These are phyloP conservation scores for Vachellia pachyceras DNA, from an alignment of 306 rosid species.

Conservation along the genomic window DNA sequence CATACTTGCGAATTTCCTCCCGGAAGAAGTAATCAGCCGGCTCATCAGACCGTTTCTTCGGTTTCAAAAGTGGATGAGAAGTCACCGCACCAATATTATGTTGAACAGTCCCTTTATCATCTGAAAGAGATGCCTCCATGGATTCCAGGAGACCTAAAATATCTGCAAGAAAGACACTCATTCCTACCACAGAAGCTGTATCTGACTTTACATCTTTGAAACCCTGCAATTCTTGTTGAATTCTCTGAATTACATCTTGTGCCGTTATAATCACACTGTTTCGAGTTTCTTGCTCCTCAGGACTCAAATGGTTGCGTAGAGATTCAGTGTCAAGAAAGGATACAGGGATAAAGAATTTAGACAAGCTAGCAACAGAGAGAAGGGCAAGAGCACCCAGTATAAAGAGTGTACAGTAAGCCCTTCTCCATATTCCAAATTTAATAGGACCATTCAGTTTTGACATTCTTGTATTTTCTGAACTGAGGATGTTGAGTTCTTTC, in stretches of 20 bases:
- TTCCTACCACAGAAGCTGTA: conserved; percentile 27
- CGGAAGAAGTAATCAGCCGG: conserved; percentile 64
- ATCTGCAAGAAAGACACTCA: conserved; percentile 64
- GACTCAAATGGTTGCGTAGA: conserved; percentile 39
- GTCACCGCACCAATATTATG: not conserved
- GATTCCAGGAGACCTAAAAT: conserved; percentile 67
- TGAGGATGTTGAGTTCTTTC: conserved; percentile 31
- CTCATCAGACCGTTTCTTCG: conserved; percentile 46
- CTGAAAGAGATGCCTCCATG: conserved; percentile 35
- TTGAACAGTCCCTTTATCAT: not conserved
- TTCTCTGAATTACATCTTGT: conserved; percentile 51
- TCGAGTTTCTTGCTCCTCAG: conserved; percentile 35
- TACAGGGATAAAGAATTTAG: conserved; percentile 50
- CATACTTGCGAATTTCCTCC: conserved; percentile 78
- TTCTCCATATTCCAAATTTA: conserved; percentile 57
- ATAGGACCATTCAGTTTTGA: conserved; percentile 41
- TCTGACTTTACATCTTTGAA: conserved; percentile 42
- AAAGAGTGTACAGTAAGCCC: conserved; percentile 48
- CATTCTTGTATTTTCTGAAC: conserved; percentile 44
- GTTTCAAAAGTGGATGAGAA: conserved; percentile 53
- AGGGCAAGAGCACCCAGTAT: conserved; percentile 51
- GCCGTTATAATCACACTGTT: conserved; percentile 38
- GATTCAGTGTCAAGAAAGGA: conserved; percentile 54
- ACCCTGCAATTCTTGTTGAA: conserved; percentile 49
- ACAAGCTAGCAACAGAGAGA: conserved; percentile 51